Percentiles rank a stretch among this genome's conserved stretches.
phyloP scores from a whole-genome alignment of 2,329 filamentous ascomycete genomes.

The Cladophialophora yegresii region DNA sequence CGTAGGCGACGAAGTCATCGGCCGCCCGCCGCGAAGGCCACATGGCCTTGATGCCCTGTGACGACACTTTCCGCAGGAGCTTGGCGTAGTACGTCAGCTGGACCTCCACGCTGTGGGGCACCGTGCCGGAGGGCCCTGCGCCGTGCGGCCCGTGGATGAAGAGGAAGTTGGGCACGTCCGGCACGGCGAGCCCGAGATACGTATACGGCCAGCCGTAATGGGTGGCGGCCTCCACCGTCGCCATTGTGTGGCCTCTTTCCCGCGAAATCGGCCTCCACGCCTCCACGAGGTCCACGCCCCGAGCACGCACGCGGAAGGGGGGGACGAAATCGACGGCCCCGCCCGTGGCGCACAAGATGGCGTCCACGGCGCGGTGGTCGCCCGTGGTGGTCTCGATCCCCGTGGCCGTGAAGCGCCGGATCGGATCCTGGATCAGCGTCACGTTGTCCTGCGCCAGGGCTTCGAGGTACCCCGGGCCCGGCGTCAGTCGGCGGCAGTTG shows the following conservation, averaged over 20 bases:
- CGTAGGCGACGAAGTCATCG: constrained; percentile 65
- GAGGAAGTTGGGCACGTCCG: constrained; percentile 51
- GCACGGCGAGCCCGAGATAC: constrained; percentile 45
- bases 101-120: constrained; percentile 67
- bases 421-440: constrained; percentile 60
- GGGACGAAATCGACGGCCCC: constrained; percentile 42
- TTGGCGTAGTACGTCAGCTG: constrained; percentile 67
- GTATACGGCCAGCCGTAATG: constrained; percentile 38
- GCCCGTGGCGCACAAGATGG: constrained; percentile 44
- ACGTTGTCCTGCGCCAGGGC: constrained; percentile 64
- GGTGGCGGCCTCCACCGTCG: constrained; percentile 39
- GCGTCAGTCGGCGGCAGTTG: constrained; percentile 53
- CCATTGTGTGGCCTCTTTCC: constrained; percentile 38
- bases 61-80: constrained; percentile 65
- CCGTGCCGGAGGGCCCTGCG: constrained; percentile 62
- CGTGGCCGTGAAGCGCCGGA: constrained; percentile 59
- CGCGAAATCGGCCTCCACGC: constrained; percentile 38
- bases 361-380: constrained; percentile 34
- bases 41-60: constrained; percentile 67
- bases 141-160: constrained; percentile 46
- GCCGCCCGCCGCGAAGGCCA: constrained; percentile 59
- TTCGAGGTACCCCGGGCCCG: constrained; percentile 68
- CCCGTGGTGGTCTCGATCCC: constrained; percentile 44
- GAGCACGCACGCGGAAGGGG: constrained; percentile 40
- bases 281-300: constrained; percentile 36